Base-by-base conservation (phyloP, 768 basidiomycete species). In the Asterophora parasitica region DNA sequence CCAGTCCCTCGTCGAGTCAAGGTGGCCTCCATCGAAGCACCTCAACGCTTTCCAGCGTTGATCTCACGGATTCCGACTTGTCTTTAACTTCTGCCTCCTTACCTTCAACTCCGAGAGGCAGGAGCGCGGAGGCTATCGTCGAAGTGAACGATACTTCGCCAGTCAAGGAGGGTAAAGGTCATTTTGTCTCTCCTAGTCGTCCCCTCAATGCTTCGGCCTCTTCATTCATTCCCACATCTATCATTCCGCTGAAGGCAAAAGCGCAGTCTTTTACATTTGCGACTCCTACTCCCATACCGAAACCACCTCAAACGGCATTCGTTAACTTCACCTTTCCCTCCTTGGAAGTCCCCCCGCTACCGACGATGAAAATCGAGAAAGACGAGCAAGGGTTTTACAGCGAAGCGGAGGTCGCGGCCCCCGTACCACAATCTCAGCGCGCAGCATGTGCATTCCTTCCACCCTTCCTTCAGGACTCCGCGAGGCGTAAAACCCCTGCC, bases 341-440 rank as follows among this genome's bases (percentile, higher is more conserved):
- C 0, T 65, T 76, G 39, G 69, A 69, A 41, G 59, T 65, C 16
- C 66, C 70, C n/a, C 60, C 65, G 3, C 63, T 71, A 9, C 64
- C 72, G 11, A 57, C 63, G 10, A 58, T 69, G 51, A 71, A 67
- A 53, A 63, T 77, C 40, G 72, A 72, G 62, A 80, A 77, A 55
- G 79, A 79, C 46, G 78, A 76, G 17, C 69, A 75, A 35, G 78
- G 74, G 0, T 76, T 79, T 57, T 74, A 73, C 52, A 72, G 69
- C 30, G 73, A 75, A 42, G 65, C 70, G 5, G 66, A 69, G 49
- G 53, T 54, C 9, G 62, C 64, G 30, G 62, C 65, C 7, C 62
- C 65, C 17, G 53, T 63, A 2, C 62, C 64, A 20, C 63, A 60
- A 34, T 49, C 52, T 50, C 60, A 55, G 34, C 61, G 61, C 50